Evolutionary conservation across 2,329 filamentous ascomycete species (phyloP).

Genomic region (Penicillium hesseltinei): DNA sequence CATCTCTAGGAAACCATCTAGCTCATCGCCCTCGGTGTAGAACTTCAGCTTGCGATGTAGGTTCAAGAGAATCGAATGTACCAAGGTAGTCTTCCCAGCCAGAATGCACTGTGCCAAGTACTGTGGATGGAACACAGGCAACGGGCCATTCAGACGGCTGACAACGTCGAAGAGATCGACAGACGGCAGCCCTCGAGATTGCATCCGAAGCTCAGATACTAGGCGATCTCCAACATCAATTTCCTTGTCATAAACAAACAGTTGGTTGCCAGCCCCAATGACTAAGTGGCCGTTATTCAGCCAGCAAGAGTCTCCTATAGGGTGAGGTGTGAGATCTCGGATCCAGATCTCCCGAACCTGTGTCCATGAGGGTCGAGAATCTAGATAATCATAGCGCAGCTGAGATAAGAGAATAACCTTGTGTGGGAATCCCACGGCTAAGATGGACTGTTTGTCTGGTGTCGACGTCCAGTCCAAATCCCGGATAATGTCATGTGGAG

Average conservation of each 20-base stretch:
- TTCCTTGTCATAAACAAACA: slow-evolving; percentile 79
- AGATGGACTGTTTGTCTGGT: slow-evolving; percentile 80
- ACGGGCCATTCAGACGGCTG: slow-evolving; percentile 77
- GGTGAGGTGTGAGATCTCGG: slow-evolving; percentile 77
- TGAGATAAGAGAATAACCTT: slow-evolving; percentile 79
- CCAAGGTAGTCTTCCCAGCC: slow-evolving; percentile 69
- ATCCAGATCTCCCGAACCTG: slow-evolving; percentile 79
- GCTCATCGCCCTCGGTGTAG: slow-evolving; percentile 72
- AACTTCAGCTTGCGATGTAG: slow-evolving; percentile 78
- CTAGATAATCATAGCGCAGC: slow-evolving; percentile 87
- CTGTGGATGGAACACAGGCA: slow-evolving; percentile 90
- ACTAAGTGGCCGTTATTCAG: slow-evolving; percentile 79
- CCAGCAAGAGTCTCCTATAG: slow-evolving; percentile 93
- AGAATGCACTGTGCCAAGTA: slow-evolving; percentile 84
- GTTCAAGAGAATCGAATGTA: slow-evolving; percentile 69
- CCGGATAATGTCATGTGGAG: slow-evolving; percentile 69
- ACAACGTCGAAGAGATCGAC: slow-evolving; percentile 79
- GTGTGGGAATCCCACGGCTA: slow-evolving; percentile 90
- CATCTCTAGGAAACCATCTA: slow-evolving; percentile 74
- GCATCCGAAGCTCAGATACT: slow-evolving; percentile 54
- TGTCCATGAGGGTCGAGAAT: slow-evolving; percentile 85
- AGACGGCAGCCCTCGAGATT: slow-evolving; percentile 48
- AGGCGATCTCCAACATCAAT: slow-evolving; percentile 64
- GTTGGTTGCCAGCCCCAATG: slow-evolving; percentile 84
- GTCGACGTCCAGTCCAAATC: slow-evolving; percentile 95